Percentiles rank a stretch among this genome's conserved stretches.
These are phyloP conservation scores for Deinandra increscens DNA, from an alignment of 129 eudicot genomes.

Conservation along the genomic window DNA sequence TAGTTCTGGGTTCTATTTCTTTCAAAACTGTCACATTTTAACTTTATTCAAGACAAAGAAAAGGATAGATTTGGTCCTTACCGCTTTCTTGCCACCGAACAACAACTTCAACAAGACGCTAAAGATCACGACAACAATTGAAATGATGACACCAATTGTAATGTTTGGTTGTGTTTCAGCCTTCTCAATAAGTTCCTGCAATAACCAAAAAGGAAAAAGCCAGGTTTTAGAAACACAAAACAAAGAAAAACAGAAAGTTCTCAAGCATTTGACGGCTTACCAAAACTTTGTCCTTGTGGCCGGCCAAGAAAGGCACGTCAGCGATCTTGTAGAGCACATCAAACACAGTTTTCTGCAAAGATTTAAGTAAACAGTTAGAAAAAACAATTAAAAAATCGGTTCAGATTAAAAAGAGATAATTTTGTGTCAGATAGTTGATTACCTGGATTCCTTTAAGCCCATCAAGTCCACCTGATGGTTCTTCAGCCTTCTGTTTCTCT, in stretches of 20 bases:
- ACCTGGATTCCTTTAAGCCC: conserved; percentile 78
- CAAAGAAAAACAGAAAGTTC: background rate
- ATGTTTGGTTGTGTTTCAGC: conserved; percentile 55
- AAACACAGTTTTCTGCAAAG: conserved; percentile 72
- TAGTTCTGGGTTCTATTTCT: too few relatives aligned
- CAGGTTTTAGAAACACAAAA: background rate
- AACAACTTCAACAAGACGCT: conserved; percentile 46
- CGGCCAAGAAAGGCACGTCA: conserved; percentile 66
- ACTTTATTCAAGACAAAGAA: background rate
- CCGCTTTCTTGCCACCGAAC: conserved; percentile 77
- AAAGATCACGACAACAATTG: conserved; percentile 42
- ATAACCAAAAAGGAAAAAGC: background rate
- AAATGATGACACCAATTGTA: conserved; percentile 47
- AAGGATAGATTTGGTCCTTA: conserved; percentile 20
- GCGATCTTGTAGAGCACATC: conserved; percentile 85
- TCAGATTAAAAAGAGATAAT: background rate
- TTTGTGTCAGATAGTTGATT: conserved; percentile 1
- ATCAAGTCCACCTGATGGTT: conserved; percentile 45
- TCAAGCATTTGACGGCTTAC: conserved; percentile 33
- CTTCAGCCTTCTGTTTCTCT: conserved; percentile 80
- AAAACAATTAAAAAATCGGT: background rate
- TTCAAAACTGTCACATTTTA: too few relatives aligned
- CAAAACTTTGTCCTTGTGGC: conserved; percentile 59
- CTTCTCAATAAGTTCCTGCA: conserved; percentile 48
- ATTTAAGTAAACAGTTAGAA: background rate